phyloP scores from a whole-genome alignment of 202 grass and related monocot genomes.

The Dendrocalamus latiflorus region DNA sequence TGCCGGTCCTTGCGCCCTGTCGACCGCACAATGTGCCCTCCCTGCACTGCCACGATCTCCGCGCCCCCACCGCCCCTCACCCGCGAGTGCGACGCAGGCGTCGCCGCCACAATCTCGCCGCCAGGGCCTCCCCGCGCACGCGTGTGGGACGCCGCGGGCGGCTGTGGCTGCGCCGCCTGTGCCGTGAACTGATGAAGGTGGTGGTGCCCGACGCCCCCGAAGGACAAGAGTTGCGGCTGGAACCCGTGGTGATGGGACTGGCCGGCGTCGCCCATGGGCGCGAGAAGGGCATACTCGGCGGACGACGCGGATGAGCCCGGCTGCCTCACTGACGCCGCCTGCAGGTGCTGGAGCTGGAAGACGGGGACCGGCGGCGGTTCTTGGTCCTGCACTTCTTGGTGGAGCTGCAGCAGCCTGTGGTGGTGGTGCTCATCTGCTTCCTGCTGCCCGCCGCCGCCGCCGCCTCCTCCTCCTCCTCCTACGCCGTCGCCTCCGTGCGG shows the following conservation, averaged over 20 bases:
- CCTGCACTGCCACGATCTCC: conserved; percentile 82
- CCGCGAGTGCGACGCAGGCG: conserved; percentile 22
- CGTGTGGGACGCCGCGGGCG: conserved; percentile 15
- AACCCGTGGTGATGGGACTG: conserved; percentile 42
- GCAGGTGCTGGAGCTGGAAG: conserved; percentile 44
- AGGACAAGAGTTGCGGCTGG: conserved; percentile 41
- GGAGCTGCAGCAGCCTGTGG: conserved; percentile 38
- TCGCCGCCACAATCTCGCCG: conserved; percentile 36
- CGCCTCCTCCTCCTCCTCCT: conserved; percentile 22
- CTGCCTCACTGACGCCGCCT: conserved; percentile 42
- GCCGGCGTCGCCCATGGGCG: conserved; percentile 55
- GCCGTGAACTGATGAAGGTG: conserved; percentile 44
- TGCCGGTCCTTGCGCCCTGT: conserved; percentile 86
- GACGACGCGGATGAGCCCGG: conserved; percentile 43
- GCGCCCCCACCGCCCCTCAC: conserved; percentile 48
- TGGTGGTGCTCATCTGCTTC: conserved; percentile 30
- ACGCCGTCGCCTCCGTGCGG: conserved; percentile 47
- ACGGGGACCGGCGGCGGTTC: conserved; percentile 17
- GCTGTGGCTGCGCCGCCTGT: conserved; percentile 21
- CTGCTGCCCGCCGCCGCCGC: conserved; percentile 27
- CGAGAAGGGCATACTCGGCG: conserved; percentile 77
- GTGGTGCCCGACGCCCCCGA: conserved; percentile 28
- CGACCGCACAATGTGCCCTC: conserved; percentile 85
- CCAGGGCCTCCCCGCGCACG: conserved; percentile 31
- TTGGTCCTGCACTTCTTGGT: conserved; percentile 31